A percentile compares a stretch with the other conserved stretches of the same genome.
Conservation (phyloP, 371 early-diverging fungal species). For the Apophysomyces trapeziformis region DNA sequence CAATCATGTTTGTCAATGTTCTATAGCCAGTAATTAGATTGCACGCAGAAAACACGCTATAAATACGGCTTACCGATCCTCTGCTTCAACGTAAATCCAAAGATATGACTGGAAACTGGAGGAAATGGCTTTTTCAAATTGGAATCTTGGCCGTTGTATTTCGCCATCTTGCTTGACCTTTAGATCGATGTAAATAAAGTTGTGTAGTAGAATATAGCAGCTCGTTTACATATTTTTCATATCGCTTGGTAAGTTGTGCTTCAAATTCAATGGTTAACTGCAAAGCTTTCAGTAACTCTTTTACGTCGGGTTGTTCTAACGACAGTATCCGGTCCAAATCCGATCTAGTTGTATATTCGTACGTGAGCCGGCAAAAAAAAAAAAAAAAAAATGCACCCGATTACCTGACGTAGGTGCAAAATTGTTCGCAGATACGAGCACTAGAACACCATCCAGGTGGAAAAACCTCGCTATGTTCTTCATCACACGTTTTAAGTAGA, state of each 20-base stretch:
- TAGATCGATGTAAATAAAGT: background rate
- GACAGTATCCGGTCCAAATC: slow-evolving; percentile 60
- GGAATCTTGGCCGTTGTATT: slow-evolving; percentile 17
- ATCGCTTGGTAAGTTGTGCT: slow-evolving; percentile 77
- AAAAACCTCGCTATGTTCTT: slow-evolving; percentile 83
- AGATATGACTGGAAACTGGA: slow-evolving; percentile 86
- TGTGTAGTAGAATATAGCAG: background rate
- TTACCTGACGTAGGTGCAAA: slow-evolving; percentile 83
- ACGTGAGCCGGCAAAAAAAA: background rate
- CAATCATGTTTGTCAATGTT: slow-evolving; percentile 63
- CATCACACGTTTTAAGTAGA: slow-evolving; percentile 81
- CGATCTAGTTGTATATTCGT: slow-evolving; percentile 25
- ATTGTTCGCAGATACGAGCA: slow-evolving; percentile 71
- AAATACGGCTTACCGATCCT: slow-evolving; percentile 65
- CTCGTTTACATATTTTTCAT: slow-evolving; percentile 47
- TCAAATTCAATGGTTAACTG: slow-evolving; percentile 92
- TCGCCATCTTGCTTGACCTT: slow-evolving; percentile 16
- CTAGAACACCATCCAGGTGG: slow-evolving; percentile 82
- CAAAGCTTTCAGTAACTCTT: slow-evolving; percentile 72
- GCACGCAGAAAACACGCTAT: background rate
- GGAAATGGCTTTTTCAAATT: slow-evolving; percentile 82
- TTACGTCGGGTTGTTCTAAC: slow-evolving; percentile 63
- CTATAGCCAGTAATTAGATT: slow-evolving; percentile 27
- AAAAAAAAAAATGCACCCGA: background rate
- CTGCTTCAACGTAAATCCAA: slow-evolving; percentile 79